Conservation (phyloP, 495 filamentous ascomycete genomes). For the Melanomma pulvis-pyrius region DNA sequence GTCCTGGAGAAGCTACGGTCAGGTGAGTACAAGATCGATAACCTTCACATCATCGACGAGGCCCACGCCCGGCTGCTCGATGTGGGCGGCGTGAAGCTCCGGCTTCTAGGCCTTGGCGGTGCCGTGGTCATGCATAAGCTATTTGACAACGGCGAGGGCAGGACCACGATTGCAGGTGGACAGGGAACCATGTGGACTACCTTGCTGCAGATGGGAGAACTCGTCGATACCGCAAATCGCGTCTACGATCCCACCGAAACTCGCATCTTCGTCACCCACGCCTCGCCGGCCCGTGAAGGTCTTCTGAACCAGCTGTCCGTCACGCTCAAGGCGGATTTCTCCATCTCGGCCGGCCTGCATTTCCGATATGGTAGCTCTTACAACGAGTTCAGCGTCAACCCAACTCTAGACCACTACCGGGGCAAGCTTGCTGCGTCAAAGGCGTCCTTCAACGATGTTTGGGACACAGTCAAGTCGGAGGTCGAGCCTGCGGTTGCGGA, state of each 20-base stretch:
- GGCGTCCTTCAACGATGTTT: constrained; percentile 98
- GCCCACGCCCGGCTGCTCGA: constrained; percentile 92
- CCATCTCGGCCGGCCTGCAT: constrained; percentile 94
- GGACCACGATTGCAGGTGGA: constrained; percentile 96
- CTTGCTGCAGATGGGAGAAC: constrained; percentile 94
- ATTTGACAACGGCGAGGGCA: constrained; percentile 97
- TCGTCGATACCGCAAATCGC: constrained; percentile 96
- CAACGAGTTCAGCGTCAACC: constrained; percentile 99
- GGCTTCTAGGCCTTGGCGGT: constrained; percentile 89
- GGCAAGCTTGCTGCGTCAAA: constrained; percentile 99
- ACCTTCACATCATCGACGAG: constrained; percentile 98
- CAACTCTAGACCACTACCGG: constrained; percentile 95
- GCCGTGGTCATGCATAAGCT: constrained; percentile 99
- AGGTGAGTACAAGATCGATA: constrained; percentile 96
- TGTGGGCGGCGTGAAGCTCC: constrained; percentile 92
- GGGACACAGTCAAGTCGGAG: constrained; percentile 96
- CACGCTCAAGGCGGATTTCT: constrained; percentile 97
- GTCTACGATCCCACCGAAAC: constrained; percentile 99
- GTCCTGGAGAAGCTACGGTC: constrained; percentile 98
- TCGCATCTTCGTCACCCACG: constrained; percentile 96
- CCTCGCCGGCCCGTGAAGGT: constrained; percentile 94
- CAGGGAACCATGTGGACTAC: constrained; percentile 99
- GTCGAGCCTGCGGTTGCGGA: constrained; percentile 90
- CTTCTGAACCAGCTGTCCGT: constrained; percentile 98
- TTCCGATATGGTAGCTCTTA: constrained; percentile 99